Evolutionary conservation across 352 stramenopile genomes (phyloP), one percentile per base, ranked within the genome.

Genomic region (Globisporangium radiosum): DNA sequence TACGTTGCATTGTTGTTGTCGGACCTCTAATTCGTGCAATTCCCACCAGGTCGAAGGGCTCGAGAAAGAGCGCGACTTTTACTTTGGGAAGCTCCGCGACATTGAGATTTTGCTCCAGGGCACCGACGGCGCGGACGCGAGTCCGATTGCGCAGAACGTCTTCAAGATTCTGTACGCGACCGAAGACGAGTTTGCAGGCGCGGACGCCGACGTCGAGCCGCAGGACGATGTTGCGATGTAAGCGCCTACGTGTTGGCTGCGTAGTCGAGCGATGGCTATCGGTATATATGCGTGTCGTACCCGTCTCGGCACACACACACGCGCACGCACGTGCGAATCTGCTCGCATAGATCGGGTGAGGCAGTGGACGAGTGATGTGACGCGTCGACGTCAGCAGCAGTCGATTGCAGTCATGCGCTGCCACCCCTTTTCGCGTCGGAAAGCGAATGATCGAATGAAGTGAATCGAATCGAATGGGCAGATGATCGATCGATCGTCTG

Each of bases 1-100:
- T 25, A 25, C 25, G 25, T 25, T 25, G 25, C 25, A 25, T 25
- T 25, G 25, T 25, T 25, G 25, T 25, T 25, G 25, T 25, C 25
- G 25, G 25, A 25, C 5, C 14, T 33, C 15, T 50, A 17, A 50
- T n/a, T 45, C 9, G 4, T 47, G 43, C 11, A 17, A 11, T 7
- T n/a, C 5, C 13, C 0, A 45, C n/a, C 42, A 95, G 71, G 76
- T 97, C 0, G 83, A 96, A 59, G 92, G 83, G 40, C 70, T 97
- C 13, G 92, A 97, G 68, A 92, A 90, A 60, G 96, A 99, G 71
- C 80, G 96, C 8, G 96, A 99, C 64, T 99, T 99, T 69, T 99
- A 99, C 74, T 99, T 99, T 73, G 85, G 97, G 53, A 99, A 99
- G 75, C 81, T 99, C 38, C 85, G 96, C 52, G 90, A 98, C 63